Conservation (phyloP, 1,284 basidiomycete genomes). For the Grifola frondosa region DNA sequence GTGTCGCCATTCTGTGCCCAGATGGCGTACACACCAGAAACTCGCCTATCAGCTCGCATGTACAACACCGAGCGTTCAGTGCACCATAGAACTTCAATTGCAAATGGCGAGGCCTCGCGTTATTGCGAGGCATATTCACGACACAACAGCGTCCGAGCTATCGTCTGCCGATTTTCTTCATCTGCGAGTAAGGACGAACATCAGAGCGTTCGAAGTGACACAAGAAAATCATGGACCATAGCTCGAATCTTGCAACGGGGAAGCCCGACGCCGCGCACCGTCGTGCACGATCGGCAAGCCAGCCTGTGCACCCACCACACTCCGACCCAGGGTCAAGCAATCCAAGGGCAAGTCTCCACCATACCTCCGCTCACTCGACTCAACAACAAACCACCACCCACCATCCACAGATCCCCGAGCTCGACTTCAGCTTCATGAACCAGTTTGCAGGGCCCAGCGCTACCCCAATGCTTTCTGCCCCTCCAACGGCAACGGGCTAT, state of each 20-base stretch:
- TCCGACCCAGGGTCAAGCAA: constrained; percentile 23
- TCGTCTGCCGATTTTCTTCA: constrained; percentile 8
- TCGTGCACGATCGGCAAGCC: constrained; percentile 22
- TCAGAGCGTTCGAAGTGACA: constrained; percentile 1
- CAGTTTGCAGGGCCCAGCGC: constrained; percentile 15
- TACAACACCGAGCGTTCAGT: constrained; percentile 14
- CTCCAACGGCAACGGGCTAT: constrained; percentile 20
- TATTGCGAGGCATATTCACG: not conserved
- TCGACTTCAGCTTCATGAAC: constrained; percentile 22
- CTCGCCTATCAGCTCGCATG: constrained; percentile 12
- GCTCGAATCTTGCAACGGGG: constrained; percentile 12
- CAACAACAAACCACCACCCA: constrained; percentile 1
- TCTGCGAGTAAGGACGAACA: not conserved
- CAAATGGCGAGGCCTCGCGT: constrained; percentile 9
- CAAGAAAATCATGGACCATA: constrained; percentile 1
- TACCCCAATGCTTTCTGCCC: constrained; percentile 5
- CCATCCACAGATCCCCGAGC: constrained; percentile 15
- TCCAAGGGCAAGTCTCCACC: constrained; percentile 22
- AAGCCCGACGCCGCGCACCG: constrained; percentile 11
- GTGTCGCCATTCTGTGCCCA: constrained; percentile 17
- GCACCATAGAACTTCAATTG: constrained; percentile 16
- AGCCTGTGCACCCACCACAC: constrained; percentile 16
- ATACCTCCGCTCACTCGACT: not conserved
- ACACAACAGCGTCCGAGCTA: not conserved
- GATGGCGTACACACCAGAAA: constrained; percentile 14